phyloP scores from a whole-genome alignment of 2,329 filamentous ascomycete species.

The Aspergillus sp. region DNA sequence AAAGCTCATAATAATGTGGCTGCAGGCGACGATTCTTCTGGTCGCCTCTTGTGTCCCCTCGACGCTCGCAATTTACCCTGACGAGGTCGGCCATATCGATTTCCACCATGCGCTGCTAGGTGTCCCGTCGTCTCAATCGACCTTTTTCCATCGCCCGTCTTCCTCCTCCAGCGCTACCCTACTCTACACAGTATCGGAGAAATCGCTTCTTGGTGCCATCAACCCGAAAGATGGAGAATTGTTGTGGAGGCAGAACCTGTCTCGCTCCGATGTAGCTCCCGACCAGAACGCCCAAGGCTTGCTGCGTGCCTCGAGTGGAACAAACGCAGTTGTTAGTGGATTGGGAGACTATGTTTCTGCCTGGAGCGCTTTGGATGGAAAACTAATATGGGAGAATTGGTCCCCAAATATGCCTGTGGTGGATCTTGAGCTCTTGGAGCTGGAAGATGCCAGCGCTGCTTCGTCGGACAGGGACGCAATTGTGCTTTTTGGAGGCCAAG shows the following conservation, averaged over 20 bases:
- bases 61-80: conserved; percentile 72
- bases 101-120: conserved; percentile 91
- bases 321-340: conserved; percentile 74
- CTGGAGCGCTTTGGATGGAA: conserved; percentile 82
- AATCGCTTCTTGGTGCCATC: conserved; percentile 79
- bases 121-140: conserved; percentile 75
- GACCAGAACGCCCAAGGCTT: conserved; percentile 33
- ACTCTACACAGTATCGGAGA: conserved; percentile 85
- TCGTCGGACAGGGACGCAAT: conserved; percentile 62
- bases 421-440: conserved; percentile 71
- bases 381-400: conserved; percentile 70
- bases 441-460: conserved; percentile 56
- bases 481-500: conserved; percentile 60
- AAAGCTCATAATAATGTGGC: conserved; percentile 38
- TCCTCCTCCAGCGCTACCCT: conserved; percentile 81
- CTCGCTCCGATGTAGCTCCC: conserved; percentile 40
- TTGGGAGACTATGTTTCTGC: conserved; percentile 68
- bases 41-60: conserved; percentile 49
- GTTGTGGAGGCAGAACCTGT: conserved; percentile 80
- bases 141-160: conserved; percentile 90
- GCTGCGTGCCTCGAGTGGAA: conserved; percentile 73
- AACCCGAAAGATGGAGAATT: conserved; percentile 82
- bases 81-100: conserved; percentile 89
- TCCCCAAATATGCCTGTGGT: conserved; percentile 50
- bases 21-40: conserved; percentile 40